phyloP scores from a whole-genome alignment of 1,139 yeast genomes.

The Yamadazyma friedrichii region DNA sequence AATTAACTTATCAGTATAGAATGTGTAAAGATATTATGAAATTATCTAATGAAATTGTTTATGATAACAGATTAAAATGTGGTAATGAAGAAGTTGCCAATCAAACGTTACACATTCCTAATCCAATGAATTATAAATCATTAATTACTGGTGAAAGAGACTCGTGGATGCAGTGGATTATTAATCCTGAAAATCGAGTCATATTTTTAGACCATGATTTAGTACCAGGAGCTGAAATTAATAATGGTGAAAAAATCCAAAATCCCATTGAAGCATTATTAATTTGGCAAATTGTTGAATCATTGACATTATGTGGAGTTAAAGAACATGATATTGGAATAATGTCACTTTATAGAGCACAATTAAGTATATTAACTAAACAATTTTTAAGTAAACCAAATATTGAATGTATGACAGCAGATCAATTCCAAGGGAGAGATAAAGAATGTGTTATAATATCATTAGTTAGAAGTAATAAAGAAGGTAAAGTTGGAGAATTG shows the following conservation, averaged over 20 bases:
- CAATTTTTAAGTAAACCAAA: constrained; percentile 37
- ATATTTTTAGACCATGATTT: constrained; percentile 77
- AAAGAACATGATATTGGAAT: constrained; percentile 66
- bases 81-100: constrained; percentile 66
- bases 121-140: constrained; percentile 21
- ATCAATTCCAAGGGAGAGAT: constrained; percentile 94
- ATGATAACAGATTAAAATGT: constrained; percentile 71
- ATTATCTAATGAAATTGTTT: constrained; percentile 75
- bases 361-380: constrained; percentile 55
- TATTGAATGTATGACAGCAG: constrained; percentile 87
- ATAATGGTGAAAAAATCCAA: constrained; percentile 62
- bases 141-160: constrained; percentile 12
- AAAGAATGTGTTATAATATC: constrained; percentile 88
- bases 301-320: constrained; percentile 62
- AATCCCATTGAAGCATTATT: constrained; percentile 72
- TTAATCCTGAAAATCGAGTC: constrained; percentile 50
- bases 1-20: constrained; percentile 80
- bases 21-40: constrained; percentile 91
- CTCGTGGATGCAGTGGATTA: constrained; percentile 33
- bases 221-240: constrained; percentile 58
- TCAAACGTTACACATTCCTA: constrained; percentile 50
- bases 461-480: constrained; percentile 75
- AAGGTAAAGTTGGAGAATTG: constrained; percentile 71
- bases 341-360: constrained; percentile 87
- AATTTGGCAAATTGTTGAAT: constrained; percentile 60